These are phyloP conservation scores for Aspergillus olivimuriae DNA, from an alignment of 495 filamentous ascomycete genomes.

Conservation along the genomic window DNA sequence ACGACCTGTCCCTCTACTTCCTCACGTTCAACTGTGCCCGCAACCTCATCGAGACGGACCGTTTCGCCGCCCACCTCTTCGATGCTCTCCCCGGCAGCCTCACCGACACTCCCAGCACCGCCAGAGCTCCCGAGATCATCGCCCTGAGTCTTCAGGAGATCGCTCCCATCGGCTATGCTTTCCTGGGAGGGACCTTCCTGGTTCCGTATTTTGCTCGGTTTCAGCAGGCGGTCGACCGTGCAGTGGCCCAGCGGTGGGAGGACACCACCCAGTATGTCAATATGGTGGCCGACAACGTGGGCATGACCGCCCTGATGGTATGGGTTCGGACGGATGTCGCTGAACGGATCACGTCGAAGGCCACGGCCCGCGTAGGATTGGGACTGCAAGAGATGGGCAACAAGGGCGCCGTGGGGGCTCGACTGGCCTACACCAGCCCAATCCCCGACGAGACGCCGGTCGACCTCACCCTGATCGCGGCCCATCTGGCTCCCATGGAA, in stretches of 20 bases:
- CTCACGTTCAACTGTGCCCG: constrained; percentile 89
- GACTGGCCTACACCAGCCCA: constrained; percentile 50
- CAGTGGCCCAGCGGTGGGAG: constrained; percentile 40
- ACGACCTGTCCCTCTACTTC: constrained; percentile 55
- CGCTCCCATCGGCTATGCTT: constrained; percentile 73
- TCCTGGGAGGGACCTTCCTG: constrained; percentile 81
- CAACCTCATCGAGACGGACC: constrained; percentile 52
- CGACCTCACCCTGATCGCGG: constrained; percentile 75
- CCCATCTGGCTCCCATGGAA: constrained; percentile 89
- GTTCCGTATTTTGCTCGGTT: constrained; percentile 66
- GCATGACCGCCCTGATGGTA: constrained; percentile 84
- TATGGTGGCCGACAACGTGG: constrained; percentile 60
- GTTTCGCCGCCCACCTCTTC: constrained; percentile 68
- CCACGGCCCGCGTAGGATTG: constrained; percentile 71
- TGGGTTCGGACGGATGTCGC: constrained; percentile 58
- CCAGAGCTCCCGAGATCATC: constrained; percentile 57
- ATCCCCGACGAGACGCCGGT: constrained; percentile 31
- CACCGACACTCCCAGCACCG: constrained; percentile 23
- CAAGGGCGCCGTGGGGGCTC: constrained; percentile 82
- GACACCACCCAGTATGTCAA: constrained; percentile 39
- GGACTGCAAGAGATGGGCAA: constrained; percentile 86
- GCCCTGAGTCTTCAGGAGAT: constrained; percentile 84
- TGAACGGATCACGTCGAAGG: constrained; percentile 48
- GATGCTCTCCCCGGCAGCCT: constrained; percentile 49
- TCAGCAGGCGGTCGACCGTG: constrained; percentile 60